phyloP scores from a whole-genome alignment of 2,329 filamentous ascomycete genomes.

The Alternaria infectoria region DNA sequence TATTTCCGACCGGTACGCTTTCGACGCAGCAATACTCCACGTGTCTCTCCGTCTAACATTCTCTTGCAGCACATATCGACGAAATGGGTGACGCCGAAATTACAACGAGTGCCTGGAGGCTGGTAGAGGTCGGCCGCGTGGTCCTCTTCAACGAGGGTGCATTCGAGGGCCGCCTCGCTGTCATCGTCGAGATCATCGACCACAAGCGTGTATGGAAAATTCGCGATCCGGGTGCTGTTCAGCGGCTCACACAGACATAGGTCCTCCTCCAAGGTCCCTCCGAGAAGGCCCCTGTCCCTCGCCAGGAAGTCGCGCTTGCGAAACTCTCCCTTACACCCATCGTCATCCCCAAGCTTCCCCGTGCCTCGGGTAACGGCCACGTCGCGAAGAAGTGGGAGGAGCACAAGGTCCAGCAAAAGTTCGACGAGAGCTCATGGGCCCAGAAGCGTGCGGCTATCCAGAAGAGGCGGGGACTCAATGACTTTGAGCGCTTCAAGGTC shows the following conservation, averaged over 20 bases:
- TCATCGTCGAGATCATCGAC: conserved; percentile 99
- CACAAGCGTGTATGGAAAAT: conserved; percentile 94
- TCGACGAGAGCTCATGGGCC: conserved; percentile 88
- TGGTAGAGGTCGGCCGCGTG: conserved; percentile 98
- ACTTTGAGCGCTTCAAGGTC: conserved; percentile 99
- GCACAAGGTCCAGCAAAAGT: conserved; percentile 90
- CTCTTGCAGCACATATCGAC: conserved; percentile 43
- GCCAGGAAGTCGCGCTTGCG: conserved; percentile 83
- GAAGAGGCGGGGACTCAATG: conserved; percentile 88
- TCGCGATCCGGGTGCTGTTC: conserved; percentile 22
- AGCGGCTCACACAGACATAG: conserved; percentile 59
- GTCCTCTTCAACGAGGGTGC: conserved; percentile 87
- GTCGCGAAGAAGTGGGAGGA: conserved; percentile 92
- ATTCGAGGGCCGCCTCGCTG: conserved; percentile 83
- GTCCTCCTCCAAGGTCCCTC: conserved; percentile 94
- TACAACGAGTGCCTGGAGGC: conserved; percentile 69
- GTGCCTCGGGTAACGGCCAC: conserved; percentile 79
- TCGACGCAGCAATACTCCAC: conserved; percentile 28
- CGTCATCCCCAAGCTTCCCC: conserved; percentile 83
- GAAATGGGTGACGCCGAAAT: conserved; percentile 58
- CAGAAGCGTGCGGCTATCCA: conserved; percentile 88
- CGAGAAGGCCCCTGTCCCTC: conserved; percentile 79
- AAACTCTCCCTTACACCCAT: conserved; percentile 88
- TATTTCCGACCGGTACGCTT: conserved; percentile 49
- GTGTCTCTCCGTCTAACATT: conserved; percentile 33